Evolutionary conservation across 2,329 filamentous ascomycete genomes (phyloP).

Genomic region (Fusarium camptoceras): DNA sequence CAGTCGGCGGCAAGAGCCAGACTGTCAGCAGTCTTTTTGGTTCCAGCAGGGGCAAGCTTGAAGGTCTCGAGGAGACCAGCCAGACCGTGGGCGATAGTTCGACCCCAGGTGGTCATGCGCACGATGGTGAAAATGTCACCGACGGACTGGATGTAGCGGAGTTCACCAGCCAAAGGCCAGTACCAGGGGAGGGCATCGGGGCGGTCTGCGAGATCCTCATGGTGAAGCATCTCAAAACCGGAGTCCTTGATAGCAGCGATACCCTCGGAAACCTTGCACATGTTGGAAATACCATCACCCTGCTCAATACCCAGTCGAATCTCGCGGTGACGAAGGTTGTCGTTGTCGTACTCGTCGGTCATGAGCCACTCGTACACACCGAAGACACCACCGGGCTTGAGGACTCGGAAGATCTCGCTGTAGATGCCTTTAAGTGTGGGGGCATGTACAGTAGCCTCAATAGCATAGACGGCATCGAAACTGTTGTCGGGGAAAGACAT

Average conservation of each 20-base stretch:
- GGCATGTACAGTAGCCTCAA: constrained; percentile 96
- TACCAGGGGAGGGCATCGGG: constrained; percentile 89
- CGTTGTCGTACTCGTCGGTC: constrained; percentile 94
- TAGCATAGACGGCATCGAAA: constrained; percentile 96
- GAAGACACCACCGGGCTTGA: constrained; percentile 96
- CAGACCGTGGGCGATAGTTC: constrained; percentile 79
- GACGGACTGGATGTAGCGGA: constrained; percentile 83
- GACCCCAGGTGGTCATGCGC: constrained; percentile 89
- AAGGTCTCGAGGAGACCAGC: constrained; percentile 81
- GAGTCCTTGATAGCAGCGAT: constrained; percentile 85
- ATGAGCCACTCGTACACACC: constrained; percentile 99
- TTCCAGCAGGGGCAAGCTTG: constrained; percentile 81
- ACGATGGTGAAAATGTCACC: constrained; percentile 85
- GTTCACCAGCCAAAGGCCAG: constrained; percentile 88
- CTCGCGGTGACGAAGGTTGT: constrained; percentile 85
- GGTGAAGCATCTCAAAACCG: constrained; percentile 84
- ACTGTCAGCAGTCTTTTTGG: constrained; percentile 94
- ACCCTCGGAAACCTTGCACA: constrained; percentile 88
- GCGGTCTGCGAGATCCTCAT: constrained; percentile 87
- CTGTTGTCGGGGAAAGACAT: constrained; percentile 93
- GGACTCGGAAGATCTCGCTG: constrained; percentile 90
- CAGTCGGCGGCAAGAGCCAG: constrained; percentile 84
- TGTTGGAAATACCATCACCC: constrained; percentile 96
- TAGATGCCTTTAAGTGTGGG: constrained; percentile 93
- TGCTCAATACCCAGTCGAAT: constrained; percentile 96